Evolutionary conservation across 305 asterid species (phyloP).

Genomic region (Fraxinus sp.): DNA sequence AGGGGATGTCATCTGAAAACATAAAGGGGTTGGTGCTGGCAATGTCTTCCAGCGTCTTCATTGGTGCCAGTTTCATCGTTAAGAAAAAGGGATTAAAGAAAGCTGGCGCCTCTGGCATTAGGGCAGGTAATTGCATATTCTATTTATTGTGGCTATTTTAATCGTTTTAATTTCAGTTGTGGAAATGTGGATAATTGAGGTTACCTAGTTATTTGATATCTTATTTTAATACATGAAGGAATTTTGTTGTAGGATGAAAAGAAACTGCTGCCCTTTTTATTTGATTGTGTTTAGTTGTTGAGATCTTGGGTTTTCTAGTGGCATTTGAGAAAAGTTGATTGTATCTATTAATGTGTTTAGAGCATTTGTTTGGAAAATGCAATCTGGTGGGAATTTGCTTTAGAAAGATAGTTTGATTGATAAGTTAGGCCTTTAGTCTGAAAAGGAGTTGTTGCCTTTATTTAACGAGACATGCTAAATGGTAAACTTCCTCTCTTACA

Average conservation of each 20-base stretch:
- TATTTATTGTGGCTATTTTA: slow-evolving; percentile 10
- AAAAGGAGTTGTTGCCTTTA: background rate
- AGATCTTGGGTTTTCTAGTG: slow-evolving; percentile 20
- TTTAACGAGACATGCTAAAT: background rate
- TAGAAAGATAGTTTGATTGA: background rate
- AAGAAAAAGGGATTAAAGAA: slow-evolving; percentile 94
- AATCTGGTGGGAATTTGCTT: background rate
- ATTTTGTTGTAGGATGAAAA: slow-evolving; percentile 13
- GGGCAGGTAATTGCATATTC: slow-evolving; percentile 42
- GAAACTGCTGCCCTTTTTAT: slow-evolving; percentile 3
- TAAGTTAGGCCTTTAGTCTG: background rate
- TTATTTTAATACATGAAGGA: background rate
- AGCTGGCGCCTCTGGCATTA: slow-evolving; percentile 87
- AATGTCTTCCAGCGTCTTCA: slow-evolving; percentile 87
- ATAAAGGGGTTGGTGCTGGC: slow-evolving; percentile 87
- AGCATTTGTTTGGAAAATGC: background rate
- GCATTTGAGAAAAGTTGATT: background rate
- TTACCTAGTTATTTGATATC: slow-evolving; percentile 17
- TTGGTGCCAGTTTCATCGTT: slow-evolving; percentile 93
- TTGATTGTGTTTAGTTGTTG: slow-evolving; percentile 8
- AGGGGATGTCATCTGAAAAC: slow-evolving; percentile 96
- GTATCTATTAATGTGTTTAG: background rate
- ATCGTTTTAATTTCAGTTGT: slow-evolving; percentile 8
- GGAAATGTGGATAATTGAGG: slow-evolving; percentile 6
- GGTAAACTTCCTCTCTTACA: background rate